phyloP scores from a whole-genome alignment of 148 eudicot species.

The Chenopodium quinoa region DNA sequence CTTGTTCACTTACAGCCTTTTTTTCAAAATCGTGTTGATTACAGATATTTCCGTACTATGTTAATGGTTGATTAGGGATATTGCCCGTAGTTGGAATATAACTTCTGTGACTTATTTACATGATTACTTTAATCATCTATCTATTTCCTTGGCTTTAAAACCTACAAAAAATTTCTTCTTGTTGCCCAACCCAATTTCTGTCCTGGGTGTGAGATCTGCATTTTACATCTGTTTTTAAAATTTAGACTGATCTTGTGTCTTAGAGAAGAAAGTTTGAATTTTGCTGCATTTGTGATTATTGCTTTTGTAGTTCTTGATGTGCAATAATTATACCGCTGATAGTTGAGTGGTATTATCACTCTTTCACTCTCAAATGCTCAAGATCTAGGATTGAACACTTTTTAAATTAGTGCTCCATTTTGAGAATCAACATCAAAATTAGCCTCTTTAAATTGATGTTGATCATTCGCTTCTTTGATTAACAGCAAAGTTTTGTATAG shows the following conservation, averaged over 20 bases:
- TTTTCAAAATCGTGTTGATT: background rate
- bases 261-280: background rate
- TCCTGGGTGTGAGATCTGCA: background rate
- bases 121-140: background rate
- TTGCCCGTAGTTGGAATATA: constrained; percentile 2
- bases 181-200: background rate
- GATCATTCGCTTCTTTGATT: no score
- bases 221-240: background rate
- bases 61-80: background rate
- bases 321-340: no score
- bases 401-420: no score
- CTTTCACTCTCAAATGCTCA: no score
- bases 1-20: background rate
- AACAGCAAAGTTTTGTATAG: no score
- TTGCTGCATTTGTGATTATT: background rate
- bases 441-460: no score
- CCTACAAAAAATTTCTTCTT: background rate
- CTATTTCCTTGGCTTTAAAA: background rate
- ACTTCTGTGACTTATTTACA: background rate
- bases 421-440: no score
- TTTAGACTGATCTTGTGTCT: background rate
- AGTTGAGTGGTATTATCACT: no score
- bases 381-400: no score
- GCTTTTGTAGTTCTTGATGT: background rate
- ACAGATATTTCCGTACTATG: background rate